Percentiles rank a stretch among this genome's conserved stretches.
phyloP scores from a whole-genome alignment of 805 yeast genomes.

The Candida coleopterorum region DNA sequence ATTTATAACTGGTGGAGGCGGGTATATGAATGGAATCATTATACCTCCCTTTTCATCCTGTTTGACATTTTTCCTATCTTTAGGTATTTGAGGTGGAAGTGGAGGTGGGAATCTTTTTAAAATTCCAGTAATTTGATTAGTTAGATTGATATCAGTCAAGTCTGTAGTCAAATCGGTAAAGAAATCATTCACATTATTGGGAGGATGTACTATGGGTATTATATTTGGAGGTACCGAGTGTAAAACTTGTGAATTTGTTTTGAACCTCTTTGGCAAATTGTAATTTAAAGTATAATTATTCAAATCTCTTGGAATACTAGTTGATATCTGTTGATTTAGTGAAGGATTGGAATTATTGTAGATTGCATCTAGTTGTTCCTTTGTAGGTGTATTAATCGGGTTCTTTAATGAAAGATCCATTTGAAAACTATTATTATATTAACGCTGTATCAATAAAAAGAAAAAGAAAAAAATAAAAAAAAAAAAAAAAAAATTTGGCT shows the following conservation, averaged over 20 bases:
- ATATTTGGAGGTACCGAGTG: constrained; percentile 35
- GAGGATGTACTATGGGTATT: constrained; percentile 31
- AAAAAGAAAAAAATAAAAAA: no score
- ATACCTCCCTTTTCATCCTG: constrained; percentile 20
- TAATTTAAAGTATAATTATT: no score
- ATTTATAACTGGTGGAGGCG: constrained; percentile 35
- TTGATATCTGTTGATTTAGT: constrained; percentile 4
- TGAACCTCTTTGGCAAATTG: neutral
- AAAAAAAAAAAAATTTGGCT: no score
- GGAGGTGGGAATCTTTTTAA: constrained; percentile 36
- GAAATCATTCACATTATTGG: constrained; percentile 27
- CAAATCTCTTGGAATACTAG: constrained; percentile 1
- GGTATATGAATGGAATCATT: constrained; percentile 41
- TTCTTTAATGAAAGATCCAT: constrained; percentile 6
- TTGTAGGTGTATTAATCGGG: constrained; percentile 10
- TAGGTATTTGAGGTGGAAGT: constrained; percentile 25
- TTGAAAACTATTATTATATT: no score
- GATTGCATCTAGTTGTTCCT: constrained; percentile 12
- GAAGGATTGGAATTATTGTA: constrained; percentile 7
- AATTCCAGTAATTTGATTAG: constrained; percentile 20
- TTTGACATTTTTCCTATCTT: neutral
- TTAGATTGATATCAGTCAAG: constrained; percentile 10
- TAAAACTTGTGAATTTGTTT: constrained; percentile 16
- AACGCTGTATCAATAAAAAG: no score
- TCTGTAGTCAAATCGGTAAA: constrained; percentile 27